Evolutionary conservation across 192 early-diverging fungal species (phyloP), one percentile per base, ranked within the genome.

Genomic region (Glomus cerebriforme): DNA sequence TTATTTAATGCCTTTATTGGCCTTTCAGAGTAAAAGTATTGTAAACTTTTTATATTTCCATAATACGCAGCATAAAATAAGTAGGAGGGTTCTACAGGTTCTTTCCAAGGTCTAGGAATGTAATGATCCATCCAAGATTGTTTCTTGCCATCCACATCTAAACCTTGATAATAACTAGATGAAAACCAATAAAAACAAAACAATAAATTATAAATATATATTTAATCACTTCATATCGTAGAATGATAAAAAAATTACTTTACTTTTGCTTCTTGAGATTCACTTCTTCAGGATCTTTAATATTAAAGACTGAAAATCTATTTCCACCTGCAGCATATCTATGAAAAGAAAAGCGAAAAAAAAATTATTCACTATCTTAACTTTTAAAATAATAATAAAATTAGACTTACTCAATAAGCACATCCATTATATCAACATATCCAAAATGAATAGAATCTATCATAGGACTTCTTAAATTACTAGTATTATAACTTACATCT

Each of bases 301-400:
- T 32, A 29, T 73, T 27, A 73, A 73, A 73, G 17, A 73, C 13
- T 17, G 12, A 45, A 73, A 73, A 73, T 6, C 26, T 34, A 58
- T 73, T 73, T 73, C 71, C 71, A 7, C 45, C 71, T 17, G 49
- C 71, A 3, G 47, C 71, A 73, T 31, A 73, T 59, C 71, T 73
- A 24, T 45, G 45, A 39, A 26, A 43, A 19, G 22, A 29, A 43
- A 43, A 37, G 7, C 7, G 2, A 9, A 7, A 39, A 1, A 1
- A 9, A 39, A 0, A 9, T 39, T 35, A 68, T n/a, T n/a, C n/a
- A n/a, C n/a, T n/a, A n/a, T n/a, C n/a, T n/a, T n/a, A n/a, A 58
- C 2, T 22, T 58, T 19, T 58, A 19, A 58, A 35, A 68, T 22
- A 43, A 24, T 13, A 34, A 31, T 32, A 2, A 7, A 71, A 26